Conservation (phyloP, 176 grass and related monocot genomes). For the Hordeum marinum region DNA sequence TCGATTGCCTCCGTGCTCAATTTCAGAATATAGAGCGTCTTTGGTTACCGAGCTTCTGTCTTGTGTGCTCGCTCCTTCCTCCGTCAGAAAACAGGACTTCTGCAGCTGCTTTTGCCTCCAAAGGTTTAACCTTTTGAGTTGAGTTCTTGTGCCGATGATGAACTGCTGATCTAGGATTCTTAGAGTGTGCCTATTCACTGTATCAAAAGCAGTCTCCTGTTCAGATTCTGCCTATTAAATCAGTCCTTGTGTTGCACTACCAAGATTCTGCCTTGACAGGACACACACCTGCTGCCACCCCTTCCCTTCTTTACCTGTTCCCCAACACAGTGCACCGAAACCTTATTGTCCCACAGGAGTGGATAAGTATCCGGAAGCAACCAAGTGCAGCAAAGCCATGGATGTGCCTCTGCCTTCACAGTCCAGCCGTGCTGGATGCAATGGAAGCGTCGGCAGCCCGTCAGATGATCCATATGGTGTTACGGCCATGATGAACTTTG, state of each 20-base stretch:
- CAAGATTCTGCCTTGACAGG: constrained; percentile 30
- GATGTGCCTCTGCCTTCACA: constrained; percentile 34
- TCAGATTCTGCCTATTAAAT: constrained; percentile 20
- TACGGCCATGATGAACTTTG: constrained; percentile 47
- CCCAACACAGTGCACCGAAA: constrained; percentile 15
- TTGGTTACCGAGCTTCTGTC: neutral
- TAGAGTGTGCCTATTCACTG: neutral
- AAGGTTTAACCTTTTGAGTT: constrained; percentile 34
- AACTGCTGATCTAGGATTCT: constrained; percentile 17
- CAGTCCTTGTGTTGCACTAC: neutral
- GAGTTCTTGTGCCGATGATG: constrained; percentile 12
- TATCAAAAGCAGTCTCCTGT: constrained; percentile 27
- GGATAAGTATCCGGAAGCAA: neutral
- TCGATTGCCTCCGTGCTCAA: neutral
- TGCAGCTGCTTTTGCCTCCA: constrained; percentile 14
- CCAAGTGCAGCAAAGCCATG: constrained; percentile 25
- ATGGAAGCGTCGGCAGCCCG: constrained; percentile 11
- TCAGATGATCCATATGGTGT: constrained; percentile 50
- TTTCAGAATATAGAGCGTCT: neutral
- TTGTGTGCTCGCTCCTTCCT: neutral
- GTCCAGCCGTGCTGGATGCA: constrained; percentile 24
- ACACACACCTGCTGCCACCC: neutral
- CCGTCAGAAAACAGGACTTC: constrained; percentile 3
- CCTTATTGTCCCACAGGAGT: constrained; percentile 3
- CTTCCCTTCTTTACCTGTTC: constrained; percentile 29